A percentile compares a stretch with the other conserved stretches of the same genome.
phyloP scores from a whole-genome alignment of 805 yeast species.

The Ogataea corticis region DNA sequence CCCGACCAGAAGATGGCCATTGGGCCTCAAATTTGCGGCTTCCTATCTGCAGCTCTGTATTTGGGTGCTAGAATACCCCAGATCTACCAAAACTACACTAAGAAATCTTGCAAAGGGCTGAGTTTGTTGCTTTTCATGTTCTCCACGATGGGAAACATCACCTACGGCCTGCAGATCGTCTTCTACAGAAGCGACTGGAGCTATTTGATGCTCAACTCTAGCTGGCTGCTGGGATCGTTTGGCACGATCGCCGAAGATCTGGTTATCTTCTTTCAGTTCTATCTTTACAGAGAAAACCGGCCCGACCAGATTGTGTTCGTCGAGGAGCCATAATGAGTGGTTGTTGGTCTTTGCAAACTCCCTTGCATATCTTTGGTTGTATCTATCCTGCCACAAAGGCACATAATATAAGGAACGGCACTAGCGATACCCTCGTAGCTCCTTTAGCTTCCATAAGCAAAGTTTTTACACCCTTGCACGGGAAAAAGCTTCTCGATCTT shows the following conservation, averaged over 20 bases:
- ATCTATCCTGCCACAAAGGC: not conserved
- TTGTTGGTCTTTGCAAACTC: not conserved
- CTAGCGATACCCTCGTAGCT: too few species aligned
- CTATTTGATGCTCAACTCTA: constrained; percentile 60
- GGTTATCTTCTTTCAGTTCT: constrained; percentile 66
- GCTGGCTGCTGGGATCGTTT: constrained; percentile 78
- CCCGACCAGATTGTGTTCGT: constrained; percentile 7
- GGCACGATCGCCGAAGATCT: constrained; percentile 76
- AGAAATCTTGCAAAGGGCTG: constrained; percentile 83
- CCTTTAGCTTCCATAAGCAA: constrained; percentile 1
- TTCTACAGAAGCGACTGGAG: constrained; percentile 61
- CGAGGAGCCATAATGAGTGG: constrained; percentile 4
- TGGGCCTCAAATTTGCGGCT: constrained; percentile 71
- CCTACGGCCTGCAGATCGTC: constrained; percentile 73
- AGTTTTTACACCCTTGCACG: too few species aligned
- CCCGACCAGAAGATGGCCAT: constrained; percentile 34
- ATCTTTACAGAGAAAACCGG: constrained; percentile 48
- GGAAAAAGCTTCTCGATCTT: too few species aligned
- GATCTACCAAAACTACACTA: constrained; percentile 71
- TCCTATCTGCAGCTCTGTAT: constrained; percentile 65
- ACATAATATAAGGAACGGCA: too few species aligned
- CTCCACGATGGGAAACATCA: constrained; percentile 71
- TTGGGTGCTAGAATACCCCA: constrained; percentile 81
- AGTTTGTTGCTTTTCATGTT: constrained; percentile 77
- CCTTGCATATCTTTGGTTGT: not conserved